Base-by-base conservation (phyloP, 768 basidiomycete genomes). In the Kwoniella mangroviensis region DNA sequence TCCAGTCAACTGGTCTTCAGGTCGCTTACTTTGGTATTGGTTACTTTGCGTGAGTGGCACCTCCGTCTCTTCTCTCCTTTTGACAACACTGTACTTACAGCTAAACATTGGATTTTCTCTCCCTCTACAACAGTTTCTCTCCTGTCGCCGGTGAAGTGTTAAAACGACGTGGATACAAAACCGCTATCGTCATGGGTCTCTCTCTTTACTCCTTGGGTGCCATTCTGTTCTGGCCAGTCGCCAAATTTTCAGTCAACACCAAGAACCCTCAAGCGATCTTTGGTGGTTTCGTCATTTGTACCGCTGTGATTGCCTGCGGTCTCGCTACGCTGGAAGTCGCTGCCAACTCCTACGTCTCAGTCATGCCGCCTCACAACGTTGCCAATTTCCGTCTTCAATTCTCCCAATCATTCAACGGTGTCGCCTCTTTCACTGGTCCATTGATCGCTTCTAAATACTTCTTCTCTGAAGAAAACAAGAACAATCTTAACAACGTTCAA, bases 141-240 rank as follows among this genome's bases (percentile, higher is more conserved):
- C 78, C 81, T n/a, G 78, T 83, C 60, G 83, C 83, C 56, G 81
- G 78, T 63, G 74, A 81, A 67, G 69, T 82, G 57, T 71, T 83
- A 87, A 85, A 84, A 70, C 85, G 86, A 69, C 85, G 86, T 58
- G 90, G 90, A 43, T 92, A 92, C 85, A 91, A 91, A 84, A 87
- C 85, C 68, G 73, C 72, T 34, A 72, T 78, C 71, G 74, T 76
- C 73, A 68, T 76, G 73, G 76, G 73, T 63, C 72, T 79, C 19
- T 53, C 26, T 40, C 80, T 83, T 52, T 82, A 81, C 82, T 70
- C 71, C 21, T 52, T 82, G 84, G 90, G 91, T 59, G 91, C 90
- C 24, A 86, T 92, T 71, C 89, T 91, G 81, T 92, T 91, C 85
- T 91, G 90, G 91, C 90, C 90, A 19, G 89, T 89, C 52, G 90